These are phyloP conservation scores for Endothia cerciana DNA, from an alignment of 2,329 filamentous ascomycete genomes.

Conservation along the genomic window DNA sequence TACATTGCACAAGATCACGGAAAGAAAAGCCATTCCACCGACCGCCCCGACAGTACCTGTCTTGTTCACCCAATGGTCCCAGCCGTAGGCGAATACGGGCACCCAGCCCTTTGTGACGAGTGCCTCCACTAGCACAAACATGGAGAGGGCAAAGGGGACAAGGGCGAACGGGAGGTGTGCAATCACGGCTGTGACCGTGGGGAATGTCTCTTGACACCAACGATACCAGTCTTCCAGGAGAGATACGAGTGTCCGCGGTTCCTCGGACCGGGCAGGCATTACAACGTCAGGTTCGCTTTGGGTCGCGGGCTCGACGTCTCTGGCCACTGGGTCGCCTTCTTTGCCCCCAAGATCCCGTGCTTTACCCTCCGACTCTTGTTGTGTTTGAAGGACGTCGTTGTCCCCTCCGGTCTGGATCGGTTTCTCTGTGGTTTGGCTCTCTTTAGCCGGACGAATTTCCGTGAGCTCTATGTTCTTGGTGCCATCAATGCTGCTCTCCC, in stretches of 20 bases:
- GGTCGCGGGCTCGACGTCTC: slow-evolving; percentile 6
- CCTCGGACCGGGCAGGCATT: not conserved
- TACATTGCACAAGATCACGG: slow-evolving; percentile 73
- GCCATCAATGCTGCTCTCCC: slow-evolving; percentile 32
- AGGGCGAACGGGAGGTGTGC: slow-evolving; percentile 69
- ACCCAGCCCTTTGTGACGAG: slow-evolving; percentile 78
- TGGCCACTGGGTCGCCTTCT: not conserved
- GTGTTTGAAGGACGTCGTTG: not conserved
- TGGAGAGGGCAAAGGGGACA: slow-evolving; percentile 72
- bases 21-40: slow-evolving; percentile 74
- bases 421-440: not conserved
- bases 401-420: not conserved
- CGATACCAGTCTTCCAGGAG: slow-evolving; percentile 47
- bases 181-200: slow-evolving; percentile 67
- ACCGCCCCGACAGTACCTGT: slow-evolving; percentile 71
- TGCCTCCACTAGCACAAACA: slow-evolving; percentile 76
- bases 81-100: slow-evolving; percentile 71
- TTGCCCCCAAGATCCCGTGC: too few species aligned
- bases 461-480: slow-evolving; percentile 12
- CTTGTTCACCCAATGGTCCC: slow-evolving; percentile 72
- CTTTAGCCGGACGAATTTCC: not conserved
- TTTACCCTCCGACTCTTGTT: not conserved
- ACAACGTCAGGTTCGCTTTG: not conserved
- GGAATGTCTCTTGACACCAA: slow-evolving; percentile 73
- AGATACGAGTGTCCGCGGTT: slow-evolving; percentile 56